Base-by-base conservation (phyloP, 192 early-diverging fungal species). In the Martensiomyces pterosporus region DNA sequence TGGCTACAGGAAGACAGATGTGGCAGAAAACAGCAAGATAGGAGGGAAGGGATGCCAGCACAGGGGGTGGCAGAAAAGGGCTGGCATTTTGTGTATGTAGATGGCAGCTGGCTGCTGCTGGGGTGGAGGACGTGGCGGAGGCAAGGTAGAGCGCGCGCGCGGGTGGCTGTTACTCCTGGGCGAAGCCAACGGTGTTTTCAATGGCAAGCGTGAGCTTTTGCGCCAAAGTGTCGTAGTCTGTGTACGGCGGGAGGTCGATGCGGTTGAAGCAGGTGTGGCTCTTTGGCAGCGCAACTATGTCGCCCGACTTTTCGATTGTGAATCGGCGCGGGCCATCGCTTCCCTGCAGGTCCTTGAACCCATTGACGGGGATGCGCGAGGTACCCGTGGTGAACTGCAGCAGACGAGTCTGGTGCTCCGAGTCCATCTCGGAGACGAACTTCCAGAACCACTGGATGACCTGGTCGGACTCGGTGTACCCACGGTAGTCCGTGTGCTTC, bases 381-480 rank as follows among this genome's bases (percentile, higher is more conserved):
- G 95, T 98, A 17, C 95, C 95, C 4, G 95, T 98, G 1, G 94
- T 91, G 69, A 98, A 98, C 77, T 98, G 95, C 32, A 98, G 77
- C 58, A 98, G 58, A 39, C 94, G 86, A 9, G 90, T 84, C 64
- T 90, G 89, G 85, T 93, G 93, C 76, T 98, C 95, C 16, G 80
- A 75, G 53, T 98, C 95, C 88, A 86, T 91, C 24, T 76, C 75
- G 17, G 75, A 49, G 24, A 98, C 82, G 57, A 85, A 92, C 80
- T 90, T 84, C 94, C 94, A 98, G 84, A 98, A 98, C 87, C 87
- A 92, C 67, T 88, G 86, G 49, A 96, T 81, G 6, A 92, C 87
- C 55, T 93, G 89, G 70, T 98, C 95, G 19, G 88, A 84, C 65
- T 98, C 93, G n/a, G 87, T 90, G 79, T 93, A 98, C 15, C 93